Evolutionary conservation across 2,329 filamentous ascomycete genomes (phyloP).

Genomic region (Fusarium pilosicola): DNA sequence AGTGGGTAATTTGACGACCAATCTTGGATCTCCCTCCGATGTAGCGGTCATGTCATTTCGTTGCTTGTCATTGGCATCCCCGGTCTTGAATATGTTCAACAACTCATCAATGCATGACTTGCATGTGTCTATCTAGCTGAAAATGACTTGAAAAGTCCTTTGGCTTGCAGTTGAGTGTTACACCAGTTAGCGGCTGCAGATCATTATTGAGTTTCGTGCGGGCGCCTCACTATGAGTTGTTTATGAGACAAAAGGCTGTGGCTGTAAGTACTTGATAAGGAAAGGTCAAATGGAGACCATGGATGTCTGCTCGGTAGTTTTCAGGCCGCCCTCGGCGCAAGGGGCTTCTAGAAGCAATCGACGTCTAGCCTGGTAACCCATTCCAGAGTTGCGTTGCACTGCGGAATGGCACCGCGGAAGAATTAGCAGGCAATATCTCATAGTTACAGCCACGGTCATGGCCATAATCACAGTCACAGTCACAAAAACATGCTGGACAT

Average conservation of each 20-base stretch:
- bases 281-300: background rate
- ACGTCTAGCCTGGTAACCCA: background rate
- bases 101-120: slow-evolving; percentile 7
- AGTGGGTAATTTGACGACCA: background rate
- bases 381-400: background rate
- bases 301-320: background rate
- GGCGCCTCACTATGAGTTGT: background rate
- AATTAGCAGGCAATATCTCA: background rate
- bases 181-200: slow-evolving; percentile 6
- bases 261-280: background rate
- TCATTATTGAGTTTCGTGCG: slow-evolving; percentile 1
- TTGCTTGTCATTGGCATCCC: background rate
- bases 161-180: slow-evolving; percentile 16
- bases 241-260: background rate
- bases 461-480: background rate
- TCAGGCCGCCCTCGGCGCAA: background rate
- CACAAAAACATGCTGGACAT: background rate
- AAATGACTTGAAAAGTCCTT: background rate
- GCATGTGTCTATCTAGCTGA: slow-evolving; percentile 7
- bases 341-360: slow-evolving; percentile 22
- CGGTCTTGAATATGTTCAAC: background rate
- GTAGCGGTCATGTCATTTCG: background rate
- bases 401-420: slow-evolving; percentile 1
- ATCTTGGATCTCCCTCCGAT: background rate
- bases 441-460: background rate